Conservation (phyloP, 148 eudicot genomes). For the Polygonum maritimum region DNA sequence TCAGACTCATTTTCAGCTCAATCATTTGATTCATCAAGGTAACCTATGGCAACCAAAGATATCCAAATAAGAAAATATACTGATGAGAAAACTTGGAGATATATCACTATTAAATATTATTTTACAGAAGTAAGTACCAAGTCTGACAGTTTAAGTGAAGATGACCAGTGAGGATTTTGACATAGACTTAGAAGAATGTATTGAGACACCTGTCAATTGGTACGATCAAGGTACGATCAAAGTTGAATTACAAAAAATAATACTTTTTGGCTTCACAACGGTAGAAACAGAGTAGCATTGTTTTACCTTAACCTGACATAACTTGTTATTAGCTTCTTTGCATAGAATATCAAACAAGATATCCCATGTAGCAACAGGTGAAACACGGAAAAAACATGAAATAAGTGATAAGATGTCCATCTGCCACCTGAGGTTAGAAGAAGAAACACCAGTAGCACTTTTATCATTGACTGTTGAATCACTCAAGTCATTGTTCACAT, state of each 20-base stretch:
- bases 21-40: constrained; percentile 36
- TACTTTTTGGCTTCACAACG: background rate
- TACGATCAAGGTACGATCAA: constrained; percentile 17
- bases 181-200: constrained; percentile 49
- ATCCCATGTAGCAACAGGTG: constrained; percentile 75
- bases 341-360: constrained; percentile 51
- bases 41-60: constrained; percentile 33
- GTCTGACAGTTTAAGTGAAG: constrained; percentile 37
- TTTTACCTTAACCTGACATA: constrained; percentile 17
- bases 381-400: constrained; percentile 52
- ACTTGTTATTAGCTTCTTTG: constrained; percentile 57
- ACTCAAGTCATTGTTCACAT: constrained; percentile 52
- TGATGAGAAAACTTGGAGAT: background rate
- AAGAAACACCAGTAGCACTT: constrained; percentile 26
- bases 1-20: constrained; percentile 37
- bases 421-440: constrained; percentile 39
- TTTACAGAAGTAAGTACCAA: constrained; percentile 40
- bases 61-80: background rate
- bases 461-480: constrained; percentile 32
- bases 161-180: constrained; percentile 69
- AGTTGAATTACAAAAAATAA: background rate
- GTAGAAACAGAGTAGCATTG: background rate
- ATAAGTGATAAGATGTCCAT: constrained; percentile 49
- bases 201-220: constrained; percentile 35
- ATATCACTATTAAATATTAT: background rate